Base-by-base conservation (phyloP, 2,329 filamentous ascomycete genomes). In the Colletotrichum tropicale region DNA sequence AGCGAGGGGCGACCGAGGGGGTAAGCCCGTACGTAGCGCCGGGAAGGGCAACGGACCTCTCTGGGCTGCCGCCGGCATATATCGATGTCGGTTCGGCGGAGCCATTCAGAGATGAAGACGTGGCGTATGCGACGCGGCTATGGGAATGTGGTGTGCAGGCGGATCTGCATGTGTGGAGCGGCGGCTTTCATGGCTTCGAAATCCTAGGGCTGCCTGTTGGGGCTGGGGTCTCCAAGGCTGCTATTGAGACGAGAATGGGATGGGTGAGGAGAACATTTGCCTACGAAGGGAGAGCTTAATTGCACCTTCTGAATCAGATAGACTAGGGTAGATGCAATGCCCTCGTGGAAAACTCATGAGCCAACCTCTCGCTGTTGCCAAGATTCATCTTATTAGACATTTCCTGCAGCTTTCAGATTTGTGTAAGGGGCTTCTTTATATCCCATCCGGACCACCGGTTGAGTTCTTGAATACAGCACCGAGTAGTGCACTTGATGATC, bases 81-180 rank as follows among this genome's bases (percentile, higher is more conserved):
- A 84, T 90, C 36, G 85, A 86, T 65, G 83, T 86, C 8, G 87
- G 87, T 1, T 81, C 83, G 2, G 74, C 74, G 32, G 74, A 76
- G 43, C 74, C 74, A 34, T 88, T 88, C 75, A 81, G 85, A 5
- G 84, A 87, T 16, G 83, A 88, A 74, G 81, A 76, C 26, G 74
- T 76, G 18, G 64, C 58, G 7, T 76, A 76, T 8, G 87, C 85
- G 16, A 79, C 77, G 28, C 83, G 80, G 66, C 77, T 89, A 38
- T 85, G 84, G 74, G 82, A 80, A n/a, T 83, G 82, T 15, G 86
- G 86, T 26, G 85, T 87, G n/a, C 80, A 82, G 36, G 80, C 81
- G 8, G 86, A 89, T 77, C 76, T 88, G 56, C 86, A 88, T 78
- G 80, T 89, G 7, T 86, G 85, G 80, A 84, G 85, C 0, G 85